A percentile compares a stretch with the other conserved stretches of the same genome.
Conservation (phyloP, 1,139 yeast genomes). For the Saccharomycopsis phalli region DNA sequence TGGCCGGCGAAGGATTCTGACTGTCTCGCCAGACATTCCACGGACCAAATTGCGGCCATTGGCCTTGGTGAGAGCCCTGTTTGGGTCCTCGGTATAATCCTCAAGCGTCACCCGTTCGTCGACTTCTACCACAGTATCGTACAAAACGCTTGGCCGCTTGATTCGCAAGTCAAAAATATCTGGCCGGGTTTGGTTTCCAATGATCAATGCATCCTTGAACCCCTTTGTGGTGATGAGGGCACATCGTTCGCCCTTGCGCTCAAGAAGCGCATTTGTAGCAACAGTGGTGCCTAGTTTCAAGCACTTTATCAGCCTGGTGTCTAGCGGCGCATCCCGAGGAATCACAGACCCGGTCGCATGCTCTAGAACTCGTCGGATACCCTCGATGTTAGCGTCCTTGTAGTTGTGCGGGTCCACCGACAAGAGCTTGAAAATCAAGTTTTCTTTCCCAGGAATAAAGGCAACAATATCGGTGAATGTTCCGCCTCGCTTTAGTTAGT, state of each 20-base stretch:
- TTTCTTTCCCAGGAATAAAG: slow-evolving; percentile 34
- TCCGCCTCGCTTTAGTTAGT: slow-evolving; percentile 46
- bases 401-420: slow-evolving; percentile 86
- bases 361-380: slow-evolving; percentile 71
- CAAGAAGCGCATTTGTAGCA: slow-evolving; percentile 68
- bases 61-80: slow-evolving; percentile 27
- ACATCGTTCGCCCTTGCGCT: slow-evolving; percentile 57
- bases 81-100: slow-evolving; percentile 55
- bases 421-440: slow-evolving; percentile 53
- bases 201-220: slow-evolving; percentile 51
- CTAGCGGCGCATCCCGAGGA: slow-evolving; percentile 40
- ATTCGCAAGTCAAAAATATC: slow-evolving; percentile 56
- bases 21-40: slow-evolving; percentile 59
- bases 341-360: slow-evolving; percentile 41
- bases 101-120: slow-evolving; percentile 69
- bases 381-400: slow-evolving; percentile 85
- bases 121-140: slow-evolving; percentile 54
- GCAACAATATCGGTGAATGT: slow-evolving; percentile 61
- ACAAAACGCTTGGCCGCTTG: slow-evolving; percentile 48
- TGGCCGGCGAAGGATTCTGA: slow-evolving; percentile 45
- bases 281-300: slow-evolving; percentile 77
- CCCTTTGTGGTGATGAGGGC: slow-evolving; percentile 62
- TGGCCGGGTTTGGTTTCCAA: slow-evolving; percentile 73
- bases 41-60: slow-evolving; percentile 29
- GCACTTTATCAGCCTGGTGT: slow-evolving; percentile 41